Evolutionary conservation across 768 basidiomycete species (phyloP).

Genomic region (Termitomyces sp.): DNA sequence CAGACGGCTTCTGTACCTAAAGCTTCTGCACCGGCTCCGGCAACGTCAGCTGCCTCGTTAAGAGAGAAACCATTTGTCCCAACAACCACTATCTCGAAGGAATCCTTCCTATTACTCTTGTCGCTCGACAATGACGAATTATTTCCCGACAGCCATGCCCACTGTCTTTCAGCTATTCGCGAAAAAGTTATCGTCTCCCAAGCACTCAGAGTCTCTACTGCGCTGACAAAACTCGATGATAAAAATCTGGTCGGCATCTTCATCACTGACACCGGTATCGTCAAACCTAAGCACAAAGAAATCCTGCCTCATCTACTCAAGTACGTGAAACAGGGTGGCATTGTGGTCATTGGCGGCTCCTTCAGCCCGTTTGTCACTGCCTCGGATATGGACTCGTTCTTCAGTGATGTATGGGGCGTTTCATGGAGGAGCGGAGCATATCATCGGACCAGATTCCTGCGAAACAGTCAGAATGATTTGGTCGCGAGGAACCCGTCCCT

Average conservation of each 20-base stretch:
- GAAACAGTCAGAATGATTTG: constrained; percentile 17
- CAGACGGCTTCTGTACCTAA: not conserved
- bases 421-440: constrained; percentile 23
- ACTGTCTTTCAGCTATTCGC: constrained; percentile 18
- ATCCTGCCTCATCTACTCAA: constrained; percentile 27
- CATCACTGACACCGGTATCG: constrained; percentile 30
- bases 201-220: constrained; percentile 8
- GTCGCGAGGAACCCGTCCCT: constrained; percentile 14
- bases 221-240: constrained; percentile 21
- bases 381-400: constrained; percentile 13
- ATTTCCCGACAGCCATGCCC: constrained; percentile 9
- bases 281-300: constrained; percentile 17
- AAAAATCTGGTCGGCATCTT: constrained; percentile 30
- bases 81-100: not conserved
- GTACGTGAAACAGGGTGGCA: constrained; percentile 34
- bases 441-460: constrained; percentile 15
- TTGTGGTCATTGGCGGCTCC: constrained; percentile 24
- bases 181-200: constrained; percentile 17
- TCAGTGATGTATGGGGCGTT: constrained; percentile 20
- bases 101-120: constrained; percentile 25
- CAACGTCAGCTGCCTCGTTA: not conserved
- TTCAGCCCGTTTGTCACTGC: constrained; percentile 19
- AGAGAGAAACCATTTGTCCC: not conserved
- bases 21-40: not conserved
- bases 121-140: constrained; percentile 15